phyloP scores from a whole-genome alignment of 306 rosid genomes.

The Ochetophila trinervis region DNA sequence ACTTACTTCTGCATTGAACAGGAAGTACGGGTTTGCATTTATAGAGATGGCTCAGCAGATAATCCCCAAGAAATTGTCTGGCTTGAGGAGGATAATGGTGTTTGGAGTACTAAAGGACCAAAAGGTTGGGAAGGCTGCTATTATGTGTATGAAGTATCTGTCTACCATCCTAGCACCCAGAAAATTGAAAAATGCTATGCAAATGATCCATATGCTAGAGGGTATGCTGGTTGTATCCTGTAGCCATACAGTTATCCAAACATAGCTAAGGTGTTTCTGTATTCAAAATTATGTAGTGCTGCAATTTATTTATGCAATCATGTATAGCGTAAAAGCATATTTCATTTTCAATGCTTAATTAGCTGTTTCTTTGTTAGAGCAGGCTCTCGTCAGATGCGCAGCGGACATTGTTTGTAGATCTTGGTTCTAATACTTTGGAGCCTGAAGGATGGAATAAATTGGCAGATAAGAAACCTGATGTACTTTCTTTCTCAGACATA shows the following conservation, averaged over 20 bases:
- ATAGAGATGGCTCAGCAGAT: constrained; percentile 56
- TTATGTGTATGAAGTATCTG: constrained; percentile 79
- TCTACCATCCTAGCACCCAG: constrained; percentile 81
- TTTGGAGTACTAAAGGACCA: constrained; percentile 81
- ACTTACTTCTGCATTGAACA: constrained; percentile 30
- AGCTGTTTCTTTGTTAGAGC: constrained; percentile 34
- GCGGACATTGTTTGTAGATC: constrained; percentile 64
- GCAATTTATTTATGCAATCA: background rate
- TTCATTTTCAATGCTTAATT: constrained; percentile 7
- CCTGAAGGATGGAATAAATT: constrained; percentile 82
- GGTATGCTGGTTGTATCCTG: constrained; percentile 53
- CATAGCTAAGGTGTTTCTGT: constrained; percentile 29
- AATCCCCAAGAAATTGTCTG: constrained; percentile 56
- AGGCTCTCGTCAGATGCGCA: constrained; percentile 79
- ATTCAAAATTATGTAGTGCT: constrained; percentile 18
- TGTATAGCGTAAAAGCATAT: constrained; percentile 1
- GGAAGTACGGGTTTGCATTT: constrained; percentile 63
- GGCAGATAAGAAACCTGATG: constrained; percentile 60
- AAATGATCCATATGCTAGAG: constrained; percentile 95
- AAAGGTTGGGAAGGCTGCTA: constrained; percentile 84
- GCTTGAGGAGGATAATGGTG: constrained; percentile 81
- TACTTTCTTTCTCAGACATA: constrained; percentile 68
- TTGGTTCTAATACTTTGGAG: constrained; percentile 51
- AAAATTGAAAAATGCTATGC: constrained; percentile 67
- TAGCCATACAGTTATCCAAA: constrained; percentile 25